phyloP scores from a whole-genome alignment of 805 yeast genomes.

The Schizosaccharomyces lindneri region DNA sequence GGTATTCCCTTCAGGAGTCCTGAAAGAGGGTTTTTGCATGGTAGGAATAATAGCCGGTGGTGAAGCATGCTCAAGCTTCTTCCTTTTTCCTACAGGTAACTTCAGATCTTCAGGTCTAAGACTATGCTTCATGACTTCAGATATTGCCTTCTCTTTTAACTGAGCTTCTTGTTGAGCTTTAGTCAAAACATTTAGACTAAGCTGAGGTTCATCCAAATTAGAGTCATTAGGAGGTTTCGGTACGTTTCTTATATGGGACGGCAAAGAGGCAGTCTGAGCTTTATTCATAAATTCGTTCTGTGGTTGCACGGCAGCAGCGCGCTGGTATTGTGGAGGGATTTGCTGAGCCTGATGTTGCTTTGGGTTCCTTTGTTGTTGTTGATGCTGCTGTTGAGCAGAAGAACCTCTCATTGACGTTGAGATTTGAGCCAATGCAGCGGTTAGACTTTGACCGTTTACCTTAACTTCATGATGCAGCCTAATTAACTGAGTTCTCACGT shows the following conservation, averaged over 20 bases:
- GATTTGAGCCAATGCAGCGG: not conserved
- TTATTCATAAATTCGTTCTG: not conserved
- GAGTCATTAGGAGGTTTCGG: not conserved
- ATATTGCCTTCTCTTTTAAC: not conserved
- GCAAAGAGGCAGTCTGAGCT: not conserved
- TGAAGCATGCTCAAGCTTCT: not conserved
- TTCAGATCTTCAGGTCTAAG: not conserved
- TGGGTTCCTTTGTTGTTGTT: not conserved
- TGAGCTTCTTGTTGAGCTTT: not conserved
- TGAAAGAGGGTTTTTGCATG: not conserved
- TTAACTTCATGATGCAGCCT: not conserved
- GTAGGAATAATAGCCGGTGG: not conserved
- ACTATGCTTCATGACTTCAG: not conserved
- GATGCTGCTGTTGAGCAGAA: slow-evolving; percentile 1
- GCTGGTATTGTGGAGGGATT: not conserved
- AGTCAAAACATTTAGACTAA: not conserved
- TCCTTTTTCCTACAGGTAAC: not conserved
- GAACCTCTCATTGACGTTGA: not conserved
- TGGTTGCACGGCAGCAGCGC: not conserved
- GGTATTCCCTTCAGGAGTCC: not conserved
- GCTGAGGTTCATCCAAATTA: not conserved
- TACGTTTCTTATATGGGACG: not conserved
- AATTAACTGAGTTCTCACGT: not conserved
- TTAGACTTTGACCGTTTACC: not conserved
- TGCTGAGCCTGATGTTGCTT: not conserved